A percentile compares a stretch with the other conserved stretches of the same genome.
These are phyloP conservation scores for Penicillium sp. DNA, from an alignment of 2,329 filamentous ascomycete genomes.

Conservation along the genomic window DNA sequence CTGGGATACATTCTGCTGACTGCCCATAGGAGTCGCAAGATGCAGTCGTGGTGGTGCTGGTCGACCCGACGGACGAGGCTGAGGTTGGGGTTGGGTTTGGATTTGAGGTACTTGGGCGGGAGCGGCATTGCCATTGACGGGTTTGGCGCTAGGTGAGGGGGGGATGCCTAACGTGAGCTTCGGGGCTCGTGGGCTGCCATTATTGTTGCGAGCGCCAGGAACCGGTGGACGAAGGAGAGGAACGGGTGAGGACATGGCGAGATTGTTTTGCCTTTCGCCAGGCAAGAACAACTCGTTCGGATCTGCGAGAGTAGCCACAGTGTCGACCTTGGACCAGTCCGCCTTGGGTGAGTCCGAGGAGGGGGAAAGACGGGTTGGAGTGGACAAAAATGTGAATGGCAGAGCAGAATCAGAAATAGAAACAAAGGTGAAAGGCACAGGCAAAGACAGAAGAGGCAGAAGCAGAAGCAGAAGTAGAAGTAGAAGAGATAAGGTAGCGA, in stretches of 20 bases:
- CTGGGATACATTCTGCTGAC: constrained; percentile 64
- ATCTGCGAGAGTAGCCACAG: constrained; percentile 40
- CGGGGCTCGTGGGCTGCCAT: constrained; percentile 64
- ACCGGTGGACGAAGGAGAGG: constrained; percentile 81
- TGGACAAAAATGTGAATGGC: neutral
- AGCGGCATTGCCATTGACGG: constrained; percentile 56
- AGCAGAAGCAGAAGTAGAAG: constrained; percentile 15
- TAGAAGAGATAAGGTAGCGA: constrained; percentile 6
- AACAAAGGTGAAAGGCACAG: neutral
- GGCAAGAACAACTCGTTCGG: constrained; percentile 43
- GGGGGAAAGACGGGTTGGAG: constrained; percentile 9
- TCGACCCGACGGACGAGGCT: constrained; percentile 41
- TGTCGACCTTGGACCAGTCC: constrained; percentile 25
- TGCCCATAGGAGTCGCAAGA: constrained; percentile 85
- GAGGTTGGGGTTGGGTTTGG: constrained; percentile 54
- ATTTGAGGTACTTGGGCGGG: constrained; percentile 34
- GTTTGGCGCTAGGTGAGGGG: constrained; percentile 76
- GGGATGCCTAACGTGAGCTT: constrained; percentile 88
- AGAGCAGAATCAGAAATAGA: constrained; percentile 1
- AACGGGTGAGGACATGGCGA: constrained; percentile 66
- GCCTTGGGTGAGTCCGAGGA: constrained; percentile 9
- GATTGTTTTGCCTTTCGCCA: constrained; percentile 41
- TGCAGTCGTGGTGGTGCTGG: constrained; percentile 76
- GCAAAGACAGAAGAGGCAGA: neutral
- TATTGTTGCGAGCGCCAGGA: constrained; percentile 63